Base-by-base conservation (phyloP, 2,329 filamentous ascomycete species). In the Clonostachys rosea region DNA sequence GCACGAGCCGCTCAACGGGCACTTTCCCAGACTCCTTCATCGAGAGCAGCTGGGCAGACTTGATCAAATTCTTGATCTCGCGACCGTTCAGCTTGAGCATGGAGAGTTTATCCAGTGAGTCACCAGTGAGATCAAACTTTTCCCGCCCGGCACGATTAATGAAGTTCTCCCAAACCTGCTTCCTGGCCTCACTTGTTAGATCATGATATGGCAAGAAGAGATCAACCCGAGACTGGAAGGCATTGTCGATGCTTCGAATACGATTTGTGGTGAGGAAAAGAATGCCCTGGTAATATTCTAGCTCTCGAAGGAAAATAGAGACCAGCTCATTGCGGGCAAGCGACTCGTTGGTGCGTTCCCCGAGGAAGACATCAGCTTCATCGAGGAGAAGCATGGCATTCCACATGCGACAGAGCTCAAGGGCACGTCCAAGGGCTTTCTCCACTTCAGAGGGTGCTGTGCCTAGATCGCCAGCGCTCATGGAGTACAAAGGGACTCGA, bases 261-360 rank as follows among this genome's bases (percentile, higher is more conserved):
- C 73, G 65, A 58, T 78, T 79, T 8, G 74, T 78, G 0, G 75
- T 79, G 5, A 78, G 60, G 57, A 73, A 74, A 6, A 76, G 54
- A 6, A 75, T 62, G 18, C 74, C 73, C 3, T 61, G 60, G 51
- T 74, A 75, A 57, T 75, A 75, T 54, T 75, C 73, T 0, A 76
- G 59, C 0, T 71, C 62, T 5, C 70, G 63, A 5, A 76, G 60
- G 53, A 76, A 75, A 2, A 74, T 70, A 0, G 65, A 67, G 1
- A 70, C 67, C 1, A 70, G 56, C 5, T 61, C 64, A 14, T 69
- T 69, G 1, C 62, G 53, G 44, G 57, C 57, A 53, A 67, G 56
- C 36, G 65, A 60, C 1, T 46, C 52, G 44, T 57, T 57, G 35
- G 55, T 57, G 34, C 65, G 54, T 40, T 58, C 55, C 0, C 57